A percentile compares a stretch with the other conserved stretches of the same genome.
phyloP scores from a whole-genome alignment of 2,329 filamentous ascomycete species.

The Knufia petricola region DNA sequence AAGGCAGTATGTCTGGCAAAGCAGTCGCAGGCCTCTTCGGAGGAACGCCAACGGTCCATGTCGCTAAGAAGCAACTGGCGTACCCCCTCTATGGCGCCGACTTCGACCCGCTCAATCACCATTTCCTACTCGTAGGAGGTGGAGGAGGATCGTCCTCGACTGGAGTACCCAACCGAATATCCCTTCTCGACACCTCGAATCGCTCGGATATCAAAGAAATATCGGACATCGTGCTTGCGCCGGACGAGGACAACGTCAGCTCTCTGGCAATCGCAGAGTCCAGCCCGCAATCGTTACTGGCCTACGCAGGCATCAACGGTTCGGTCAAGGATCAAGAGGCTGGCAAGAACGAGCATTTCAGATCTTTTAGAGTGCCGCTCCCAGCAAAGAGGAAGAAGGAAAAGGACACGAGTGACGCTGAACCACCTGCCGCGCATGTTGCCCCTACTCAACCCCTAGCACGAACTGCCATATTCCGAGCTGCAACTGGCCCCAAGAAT shows the following conservation, averaged over 20 bases:
- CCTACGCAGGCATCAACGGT: conserved; percentile 77
- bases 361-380: conserved; percentile 58
- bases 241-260: conserved; percentile 81
- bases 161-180: conserved; percentile 77
- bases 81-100: conserved; percentile 83
- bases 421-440: conserved; percentile 13
- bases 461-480: conserved; percentile 28
- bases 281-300: conserved; percentile 41
- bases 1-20: conserved; percentile 1
- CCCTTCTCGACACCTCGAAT: conserved; percentile 60
- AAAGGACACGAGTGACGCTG: conserved; percentile 17
- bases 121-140: conserved; percentile 70
- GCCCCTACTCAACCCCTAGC: conserved; percentile 22
- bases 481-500: conserved; percentile 35
- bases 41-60: conserved; percentile 13
- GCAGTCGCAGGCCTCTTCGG: background rate
- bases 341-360: conserved; percentile 75
- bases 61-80: conserved; percentile 40
- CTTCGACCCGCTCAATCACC: conserved; percentile 72
- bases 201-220: conserved; percentile 54
- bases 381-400: conserved; percentile 35
- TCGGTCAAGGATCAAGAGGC: conserved; percentile 60
- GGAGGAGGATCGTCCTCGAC: conserved; percentile 75
- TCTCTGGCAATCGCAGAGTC: conserved; percentile 64
- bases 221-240: conserved; percentile 66